Evolutionary conservation across 2,329 filamentous ascomycete genomes (phyloP), one percentile per base, ranked within the genome.

Genomic region (Zymoseptoria pseudotritici): DNA sequence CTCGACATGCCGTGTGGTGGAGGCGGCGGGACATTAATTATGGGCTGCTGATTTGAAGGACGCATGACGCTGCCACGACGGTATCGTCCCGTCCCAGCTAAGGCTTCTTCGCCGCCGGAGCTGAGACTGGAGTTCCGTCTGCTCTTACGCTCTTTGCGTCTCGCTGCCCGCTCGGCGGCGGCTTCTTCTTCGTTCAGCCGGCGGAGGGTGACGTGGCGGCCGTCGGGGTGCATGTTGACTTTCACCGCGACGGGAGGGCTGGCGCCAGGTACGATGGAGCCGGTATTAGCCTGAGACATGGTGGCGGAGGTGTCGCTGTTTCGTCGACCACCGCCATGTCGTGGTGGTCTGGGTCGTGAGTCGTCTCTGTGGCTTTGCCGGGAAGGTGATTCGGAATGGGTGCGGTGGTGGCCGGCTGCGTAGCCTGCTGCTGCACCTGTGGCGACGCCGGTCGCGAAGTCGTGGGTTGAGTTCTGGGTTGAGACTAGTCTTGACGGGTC

Each of bases 151-250:
- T 82, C 81, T 61, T 76, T 73, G 54, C 79, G 76, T 62, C 81
- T 75, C 8, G 80, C 80, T 65, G 83, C 81, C 26, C 83, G 80
- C 63, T 82, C 82, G 6, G 82, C 83, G 9, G 82, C 82, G 13
- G 83, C 83, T 75, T 86, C 84, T 72, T 85, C 80, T 66, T 85
- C 82, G 10, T 82, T 84, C 24, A 87, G 74, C 11, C 83, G 77
- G 26, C 84, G 78, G 7, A 87, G 76, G 2, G 85, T 87, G 42
- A 87, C 83, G 66, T 85, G 82, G 7, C 83, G 79, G 22, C 83
- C 83, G 63, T 86, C 83, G 60, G 82, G 80, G 71, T 86, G 83
- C 79, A 86, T 84, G 68, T 85, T 85, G 50, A 87, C 80, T 70
- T 86, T 85, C 58, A 87, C 80, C 29, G 81, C 84, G 53, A 86